Evolutionary conservation across 2,329 filamentous ascomycete species (phyloP).

Genomic region (Cordyceps pruinosa): DNA sequence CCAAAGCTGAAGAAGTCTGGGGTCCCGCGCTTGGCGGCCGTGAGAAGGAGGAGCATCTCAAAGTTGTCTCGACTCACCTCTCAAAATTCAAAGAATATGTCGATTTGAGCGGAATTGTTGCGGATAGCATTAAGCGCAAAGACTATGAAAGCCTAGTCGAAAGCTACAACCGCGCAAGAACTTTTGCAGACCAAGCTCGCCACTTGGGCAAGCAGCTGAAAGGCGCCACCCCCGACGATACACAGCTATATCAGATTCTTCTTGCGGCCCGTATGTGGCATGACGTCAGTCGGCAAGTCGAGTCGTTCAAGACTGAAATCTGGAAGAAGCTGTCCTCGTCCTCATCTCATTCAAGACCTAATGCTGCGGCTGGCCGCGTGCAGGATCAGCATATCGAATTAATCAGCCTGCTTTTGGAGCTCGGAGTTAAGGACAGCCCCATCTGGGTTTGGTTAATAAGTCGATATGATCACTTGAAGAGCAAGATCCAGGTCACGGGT

Average conservation of each 20-base stretch:
- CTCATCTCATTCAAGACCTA: conserved; percentile 48
- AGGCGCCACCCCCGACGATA: conserved; percentile 58
- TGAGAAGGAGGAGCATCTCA: conserved; percentile 84
- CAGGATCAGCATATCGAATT: conserved; percentile 88
- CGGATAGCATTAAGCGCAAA: conserved; percentile 80
- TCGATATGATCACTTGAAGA: conserved; percentile 81
- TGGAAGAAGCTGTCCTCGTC: conserved; percentile 74
- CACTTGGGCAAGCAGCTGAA: conserved; percentile 53
- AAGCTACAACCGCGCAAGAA: conserved; percentile 76
- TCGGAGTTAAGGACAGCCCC: conserved; percentile 91
- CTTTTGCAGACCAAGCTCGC: conserved; percentile 71
- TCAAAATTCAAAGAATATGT: conserved; percentile 76
- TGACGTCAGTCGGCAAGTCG: conserved; percentile 82
- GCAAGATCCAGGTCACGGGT: conserved; percentile 70
- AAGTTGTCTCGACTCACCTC: conserved; percentile 66
- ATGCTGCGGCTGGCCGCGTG: conserved; percentile 42
- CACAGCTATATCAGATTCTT: conserved; percentile 78
- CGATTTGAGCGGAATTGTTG: conserved; percentile 68
- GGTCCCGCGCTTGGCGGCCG: conserved; percentile 85
- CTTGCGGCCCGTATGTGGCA: conserved; percentile 92
- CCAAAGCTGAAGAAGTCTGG: conserved; percentile 96
- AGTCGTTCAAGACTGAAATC: conserved; percentile 78
- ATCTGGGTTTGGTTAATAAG: conserved; percentile 95
- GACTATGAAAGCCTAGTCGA: conserved; percentile 86
- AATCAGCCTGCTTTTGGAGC: conserved; percentile 80